Evolutionary conservation across 495 filamentous ascomycete genomes (phyloP).

Genomic region (Penicillium taxi): DNA sequence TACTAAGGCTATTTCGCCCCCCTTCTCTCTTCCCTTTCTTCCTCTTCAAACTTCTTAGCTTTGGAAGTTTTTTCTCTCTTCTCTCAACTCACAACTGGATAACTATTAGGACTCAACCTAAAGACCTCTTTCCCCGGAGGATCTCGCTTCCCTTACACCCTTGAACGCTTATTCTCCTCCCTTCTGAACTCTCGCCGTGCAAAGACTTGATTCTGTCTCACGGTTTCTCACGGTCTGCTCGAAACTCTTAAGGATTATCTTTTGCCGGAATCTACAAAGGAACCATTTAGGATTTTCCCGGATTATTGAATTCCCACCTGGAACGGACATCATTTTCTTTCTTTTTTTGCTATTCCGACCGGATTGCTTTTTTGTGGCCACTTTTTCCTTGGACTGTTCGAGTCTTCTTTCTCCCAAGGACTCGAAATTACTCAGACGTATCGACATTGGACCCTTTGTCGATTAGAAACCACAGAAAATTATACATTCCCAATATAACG

Average conservation of each 20-base stretch:
- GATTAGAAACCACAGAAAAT: conserved; percentile 14
- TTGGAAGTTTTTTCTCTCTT: conserved; percentile 6
- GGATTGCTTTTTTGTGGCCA: conserved; percentile 16
- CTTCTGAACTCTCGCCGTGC: conserved; percentile 8
- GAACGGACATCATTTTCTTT: conserved; percentile 11
- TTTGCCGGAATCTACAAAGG: conserved; percentile 15
- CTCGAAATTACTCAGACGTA: conserved; percentile 7
- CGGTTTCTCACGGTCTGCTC: conserved; percentile 1
- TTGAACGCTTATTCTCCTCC: conserved; percentile 2
- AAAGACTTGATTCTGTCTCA: conserved; percentile 16
- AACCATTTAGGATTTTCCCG: conserved; percentile 17
- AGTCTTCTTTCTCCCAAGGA: conserved; percentile 13
- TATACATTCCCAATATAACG: conserved; percentile 24
- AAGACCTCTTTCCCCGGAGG: no score
- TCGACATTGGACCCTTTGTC: conserved; percentile 11
- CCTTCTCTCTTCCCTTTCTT: conserved; percentile 8
- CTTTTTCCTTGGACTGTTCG: conserved; percentile 16
- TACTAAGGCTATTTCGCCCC: conserved; percentile 18
- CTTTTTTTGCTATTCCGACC: conserved; percentile 16
- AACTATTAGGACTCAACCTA: no score
- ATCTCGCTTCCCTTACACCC: conserved; percentile 5
- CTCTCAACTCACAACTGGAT: conserved; percentile 6
- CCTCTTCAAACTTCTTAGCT: background rate
- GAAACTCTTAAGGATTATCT: conserved; percentile 12
- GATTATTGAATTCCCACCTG: conserved; percentile 16